Evolutionary conservation across 768 basidiomycete species (phyloP), one percentile per base, ranked within the genome.

Genomic region (Suillus alpinus): DNA sequence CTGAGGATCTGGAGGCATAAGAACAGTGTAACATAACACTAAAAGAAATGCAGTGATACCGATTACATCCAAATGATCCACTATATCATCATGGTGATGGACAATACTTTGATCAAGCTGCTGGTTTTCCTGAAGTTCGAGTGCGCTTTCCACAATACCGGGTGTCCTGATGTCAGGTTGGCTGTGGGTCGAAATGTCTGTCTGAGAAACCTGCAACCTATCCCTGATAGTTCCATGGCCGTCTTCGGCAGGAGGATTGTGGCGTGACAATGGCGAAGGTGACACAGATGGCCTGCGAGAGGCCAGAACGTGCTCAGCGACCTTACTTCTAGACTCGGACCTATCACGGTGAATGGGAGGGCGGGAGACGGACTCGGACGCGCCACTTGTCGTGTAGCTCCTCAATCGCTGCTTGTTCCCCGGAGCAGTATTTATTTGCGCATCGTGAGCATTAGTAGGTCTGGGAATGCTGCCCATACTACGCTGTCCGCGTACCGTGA

Each of bases 41-140:
- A 10, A n/a, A 39, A 29, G 49, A 14, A 29, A 56, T 46, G 37
- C 43, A 36, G 29, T 65, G 77, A 49, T 65, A 87, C 89, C 89
- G 61, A 92, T 89, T 46, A 86, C 87, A 73, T 94, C 92, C 65
- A 94, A 74, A 70, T 93, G 87, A 62, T 93, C 92, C 6, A 94
- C 89, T 51, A 93, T 83, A 66, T 91, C 88, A 67, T 93, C 89
- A 62, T 87, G 83, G 68, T 93, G 88, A 59, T 84, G 80, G 9
- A 20, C 10, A 18, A 32, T 13, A 14, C 56, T 57, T 29, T 59
- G 60, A 8, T 63, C 65, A 2, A 66, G 68, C 31, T 62, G 60
- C 47, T 62, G 56, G 10, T 67, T 63, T 49, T 68, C 66, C 40
- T 73, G 70, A 51, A 79, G 64, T 65, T 77, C 82, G 41, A 84